Conservation (phyloP, 306 rosid genomes). For the Ziziphus jujuba region DNA sequence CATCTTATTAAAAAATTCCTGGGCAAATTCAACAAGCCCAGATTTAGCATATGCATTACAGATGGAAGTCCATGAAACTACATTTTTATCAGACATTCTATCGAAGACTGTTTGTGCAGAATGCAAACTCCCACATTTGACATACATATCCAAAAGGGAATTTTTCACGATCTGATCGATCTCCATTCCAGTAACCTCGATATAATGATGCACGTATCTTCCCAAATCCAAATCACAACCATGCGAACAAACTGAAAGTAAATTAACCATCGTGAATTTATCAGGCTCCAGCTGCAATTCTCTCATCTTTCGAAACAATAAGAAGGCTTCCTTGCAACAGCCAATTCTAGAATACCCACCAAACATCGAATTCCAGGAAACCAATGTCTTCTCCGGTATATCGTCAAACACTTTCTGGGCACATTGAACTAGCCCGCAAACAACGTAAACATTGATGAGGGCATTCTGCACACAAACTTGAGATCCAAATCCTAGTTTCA, state of each 20-base stretch:
- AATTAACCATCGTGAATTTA: conserved; percentile 58
- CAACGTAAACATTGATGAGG: conserved; percentile 40
- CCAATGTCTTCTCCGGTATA: conserved; percentile 48
- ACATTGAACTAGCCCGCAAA: conserved; percentile 39
- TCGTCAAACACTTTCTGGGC: conserved; percentile 64
- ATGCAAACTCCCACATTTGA: conserved; percentile 59
- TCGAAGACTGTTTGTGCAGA: conserved; percentile 44
- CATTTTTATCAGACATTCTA: conserved; percentile 48
- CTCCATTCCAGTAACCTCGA: conserved; percentile 41
- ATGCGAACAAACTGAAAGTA: conserved; percentile 68
- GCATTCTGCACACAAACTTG: conserved; percentile 55
- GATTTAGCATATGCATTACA: conserved; percentile 59
- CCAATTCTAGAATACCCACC: conserved; percentile 58
- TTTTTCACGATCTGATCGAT: conserved; percentile 58
- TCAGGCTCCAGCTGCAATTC: conserved; percentile 47
- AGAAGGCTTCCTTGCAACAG: conserved; percentile 27
- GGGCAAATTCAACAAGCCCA: conserved; percentile 47
- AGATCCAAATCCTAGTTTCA: conserved; percentile 56
- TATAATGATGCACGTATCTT: conserved; percentile 50
- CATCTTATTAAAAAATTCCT: conserved; percentile 49
- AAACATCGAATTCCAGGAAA: conserved; percentile 76
- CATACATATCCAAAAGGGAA: conserved; percentile 69
- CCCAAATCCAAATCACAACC: conserved; percentile 48
- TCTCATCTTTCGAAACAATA: conserved; percentile 54
- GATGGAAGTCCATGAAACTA: conserved; percentile 70